These are phyloP conservation scores for Oropetium thomaeum DNA, from an alignment of 176 grass and related monocot genomes.

Conservation along the genomic window DNA sequence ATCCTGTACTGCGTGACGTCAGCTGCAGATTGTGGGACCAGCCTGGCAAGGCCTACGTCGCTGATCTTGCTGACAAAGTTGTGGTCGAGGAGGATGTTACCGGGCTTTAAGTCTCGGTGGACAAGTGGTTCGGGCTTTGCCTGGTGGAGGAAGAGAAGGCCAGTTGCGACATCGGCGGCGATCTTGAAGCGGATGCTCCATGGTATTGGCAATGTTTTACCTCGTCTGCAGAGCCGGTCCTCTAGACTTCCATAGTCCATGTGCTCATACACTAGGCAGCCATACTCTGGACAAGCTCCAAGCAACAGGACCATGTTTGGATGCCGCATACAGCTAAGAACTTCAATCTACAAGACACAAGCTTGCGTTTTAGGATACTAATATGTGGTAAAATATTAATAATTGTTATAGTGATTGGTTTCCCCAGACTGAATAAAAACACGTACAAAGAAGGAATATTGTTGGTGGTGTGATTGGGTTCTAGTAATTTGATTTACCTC, in stretches of 20 bases:
- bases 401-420: neutral
- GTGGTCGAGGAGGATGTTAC: slow-evolving; percentile 90
- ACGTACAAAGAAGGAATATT: neutral
- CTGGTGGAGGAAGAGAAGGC: slow-evolving; percentile 84
- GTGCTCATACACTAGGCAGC: slow-evolving; percentile 86
- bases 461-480: neutral
- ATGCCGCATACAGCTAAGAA: slow-evolving; percentile 84
- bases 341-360: slow-evolving; percentile 52
- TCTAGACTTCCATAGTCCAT: slow-evolving; percentile 94
- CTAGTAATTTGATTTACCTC: slow-evolving; percentile 54
- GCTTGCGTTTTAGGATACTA: neutral
- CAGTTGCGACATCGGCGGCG: slow-evolving; percentile 71
- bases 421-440: neutral
- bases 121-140: slow-evolving; percentile 83
- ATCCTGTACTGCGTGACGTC: slow-evolving; percentile 82
- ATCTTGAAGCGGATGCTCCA: slow-evolving; percentile 82
- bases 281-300: slow-evolving; percentile 83
- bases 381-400: too few species aligned
- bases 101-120: slow-evolving; percentile 90
- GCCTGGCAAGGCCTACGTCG: slow-evolving; percentile 79
- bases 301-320: slow-evolving; percentile 95
- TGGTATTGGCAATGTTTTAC: slow-evolving; percentile 61
- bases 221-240: slow-evolving; percentile 63
- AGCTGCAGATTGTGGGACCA: slow-evolving; percentile 64
- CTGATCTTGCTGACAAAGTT: slow-evolving; percentile 91